phyloP scores from a whole-genome alignment of 2,329 filamentous ascomycete genomes.

The Macroventuria anomochaeta region DNA sequence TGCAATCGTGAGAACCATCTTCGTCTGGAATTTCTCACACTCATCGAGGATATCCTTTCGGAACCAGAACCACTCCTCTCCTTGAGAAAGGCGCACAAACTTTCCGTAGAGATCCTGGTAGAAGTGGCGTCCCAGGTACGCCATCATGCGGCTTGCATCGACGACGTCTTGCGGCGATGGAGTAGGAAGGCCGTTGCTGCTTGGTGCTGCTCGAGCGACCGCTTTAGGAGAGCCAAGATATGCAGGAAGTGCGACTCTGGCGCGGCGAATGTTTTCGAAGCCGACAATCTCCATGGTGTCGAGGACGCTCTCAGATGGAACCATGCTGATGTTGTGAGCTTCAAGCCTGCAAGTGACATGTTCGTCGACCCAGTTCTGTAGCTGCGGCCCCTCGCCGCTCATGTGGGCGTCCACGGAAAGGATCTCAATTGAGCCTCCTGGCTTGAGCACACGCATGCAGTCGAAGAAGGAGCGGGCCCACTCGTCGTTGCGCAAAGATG shows the following conservation, averaged over 20 bases:
- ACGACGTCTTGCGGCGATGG: conserved; percentile 29
- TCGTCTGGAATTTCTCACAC: conserved; percentile 34
- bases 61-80: conserved; percentile 39
- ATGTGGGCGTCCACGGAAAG: conserved; percentile 35
- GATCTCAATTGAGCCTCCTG: conserved; percentile 37
- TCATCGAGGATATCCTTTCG: conserved; percentile 31
- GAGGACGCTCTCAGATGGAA: conserved; percentile 35
- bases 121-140: conserved; percentile 35
- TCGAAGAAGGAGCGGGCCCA: conserved; percentile 39
- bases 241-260: conserved; percentile 33
- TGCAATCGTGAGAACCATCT: conserved; percentile 37
- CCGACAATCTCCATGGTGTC: conserved; percentile 41
- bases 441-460: conserved; percentile 38
- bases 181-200: conserved; percentile 13
- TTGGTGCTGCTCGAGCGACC: conserved; percentile 12
- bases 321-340: conserved; percentile 30
- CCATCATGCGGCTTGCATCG: conserved; percentile 36
- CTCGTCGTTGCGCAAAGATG: conserved; percentile 34
- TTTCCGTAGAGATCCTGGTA: conserved; percentile 34
- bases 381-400: conserved; percentile 30
- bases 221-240: conserved; percentile 20
- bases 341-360: conserved; percentile 30
- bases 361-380: conserved; percentile 35
- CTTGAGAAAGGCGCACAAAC: conserved; percentile 23
- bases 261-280: conserved; percentile 36